Conservation (phyloP, 208 protist genomes). For the Crithidia bombi region DNA sequence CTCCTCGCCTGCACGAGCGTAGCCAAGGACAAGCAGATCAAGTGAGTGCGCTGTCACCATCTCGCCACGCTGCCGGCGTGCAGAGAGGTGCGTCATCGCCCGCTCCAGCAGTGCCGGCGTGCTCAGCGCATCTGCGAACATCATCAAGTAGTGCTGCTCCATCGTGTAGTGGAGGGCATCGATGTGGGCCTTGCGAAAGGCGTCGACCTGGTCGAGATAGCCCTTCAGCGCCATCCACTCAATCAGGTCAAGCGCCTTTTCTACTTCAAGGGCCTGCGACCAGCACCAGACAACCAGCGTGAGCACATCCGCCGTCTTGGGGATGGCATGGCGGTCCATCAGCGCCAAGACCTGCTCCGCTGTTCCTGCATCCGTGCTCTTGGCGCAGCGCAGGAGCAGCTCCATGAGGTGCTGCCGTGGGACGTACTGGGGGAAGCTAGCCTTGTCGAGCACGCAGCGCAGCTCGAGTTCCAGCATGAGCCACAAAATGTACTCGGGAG, state of each 20-base stretch:
- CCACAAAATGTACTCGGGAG: conserved; percentile 83
- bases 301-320: conserved; percentile 76
- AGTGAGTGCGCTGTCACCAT: conserved; percentile 76
- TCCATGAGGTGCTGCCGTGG: conserved; percentile 74
- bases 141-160: conserved; percentile 82
- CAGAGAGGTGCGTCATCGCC: conserved; percentile 56
- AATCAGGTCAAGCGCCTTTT: conserved; percentile 79
- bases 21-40: conserved; percentile 76
- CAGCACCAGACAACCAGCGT: conserved; percentile 80
- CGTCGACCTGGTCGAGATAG: conserved; percentile 75
- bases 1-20: conserved; percentile 69
- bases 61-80: conserved; percentile 37
- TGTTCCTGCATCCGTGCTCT: conserved; percentile 71
- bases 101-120: conserved; percentile 44
- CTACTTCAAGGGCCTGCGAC: conserved; percentile 63
- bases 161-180: conserved; percentile 77
- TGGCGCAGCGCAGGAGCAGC: conserved; percentile 79
- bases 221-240: conserved; percentile 84
- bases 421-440: conserved; percentile 75
- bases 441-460: conserved; percentile 80
- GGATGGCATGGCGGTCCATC: conserved; percentile 85
- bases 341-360: conserved; percentile 73
- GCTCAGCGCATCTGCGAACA: conserved; percentile 59
- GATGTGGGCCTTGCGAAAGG: conserved; percentile 63
- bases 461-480: conserved; percentile 85